Base-by-base conservation (phyloP, 2,329 filamentous ascomycete species). In the Alternaria sp. region DNA sequence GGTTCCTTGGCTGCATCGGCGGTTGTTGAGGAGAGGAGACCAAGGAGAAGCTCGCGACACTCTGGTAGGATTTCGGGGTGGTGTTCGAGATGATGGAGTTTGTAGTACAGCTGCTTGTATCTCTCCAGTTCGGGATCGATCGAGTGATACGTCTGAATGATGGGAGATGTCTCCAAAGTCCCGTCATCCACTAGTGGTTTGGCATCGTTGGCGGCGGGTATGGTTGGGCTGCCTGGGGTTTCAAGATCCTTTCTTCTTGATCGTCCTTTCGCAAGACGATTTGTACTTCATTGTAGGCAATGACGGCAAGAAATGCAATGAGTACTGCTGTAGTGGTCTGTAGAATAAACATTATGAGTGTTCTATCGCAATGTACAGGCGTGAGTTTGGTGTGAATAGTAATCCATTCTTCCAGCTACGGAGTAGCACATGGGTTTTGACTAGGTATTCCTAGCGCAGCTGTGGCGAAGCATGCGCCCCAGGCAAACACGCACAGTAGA, bases 21-120 rank as follows among this genome's bases (percentile, higher is more conserved):
- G 33, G 80, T 60, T 4, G 78, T 78, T 53, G 81, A 73, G 6
- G 78, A 75, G 12, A 83, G 65, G 6, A 83, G 64, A 18, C 62
- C 69, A 3, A 82, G 50, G 15, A 83, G 70, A n/a, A 74, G 60
- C 21, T 75, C 64, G 65, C 75, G 76, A 15, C 75, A 77, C 45
- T 71, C 57, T n/a, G 74, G 67, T 30, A 83, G 55, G 25, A 79
- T 73, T 10, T 80, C 75, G 5, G 77, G 73, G 51, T 78, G 71
- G 33, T 76, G 47, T 59, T 83, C 81, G 8, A 83, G 70, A 55
- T 82, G 81, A 44, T 83, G 82, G 11, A 84, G 71, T 61, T 81
- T 76, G 67, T 78, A 75, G 67, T 82, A 83, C 5, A 82, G 71
- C 9, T 74, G 63, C 68, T 79, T 81, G 67, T 69, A 49, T 9